Conservation (phyloP, 2,329 filamentous ascomycete species). For the Onygenales sp. region DNA sequence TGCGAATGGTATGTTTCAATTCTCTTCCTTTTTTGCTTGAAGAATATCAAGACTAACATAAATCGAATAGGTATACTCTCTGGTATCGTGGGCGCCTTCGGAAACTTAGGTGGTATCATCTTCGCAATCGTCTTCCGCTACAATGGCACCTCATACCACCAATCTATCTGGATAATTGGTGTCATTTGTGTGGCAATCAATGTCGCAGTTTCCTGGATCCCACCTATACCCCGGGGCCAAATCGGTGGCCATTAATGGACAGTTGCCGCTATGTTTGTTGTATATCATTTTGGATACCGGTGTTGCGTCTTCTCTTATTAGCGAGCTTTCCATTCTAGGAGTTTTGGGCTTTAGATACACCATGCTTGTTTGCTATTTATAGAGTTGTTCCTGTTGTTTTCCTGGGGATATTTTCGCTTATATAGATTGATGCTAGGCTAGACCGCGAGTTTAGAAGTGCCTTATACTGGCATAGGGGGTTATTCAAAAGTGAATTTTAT, state of each 20-base stretch:
- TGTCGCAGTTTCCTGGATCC: slow-evolving; percentile 55
- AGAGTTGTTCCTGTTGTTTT: too few relatives aligned
- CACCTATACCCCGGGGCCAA: slow-evolving; percentile 46
- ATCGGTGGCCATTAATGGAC: slow-evolving; percentile 28
- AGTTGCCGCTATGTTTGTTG: not conserved
- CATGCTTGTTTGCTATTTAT: too few relatives aligned
- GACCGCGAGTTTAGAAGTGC: too few relatives aligned
- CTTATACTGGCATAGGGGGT: too few relatives aligned
- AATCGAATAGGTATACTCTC: slow-evolving; percentile 48
- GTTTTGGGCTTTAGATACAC: too few relatives aligned
- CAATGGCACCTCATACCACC: slow-evolving; percentile 56
- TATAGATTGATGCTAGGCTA: too few relatives aligned
- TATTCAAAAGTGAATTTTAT: too few relatives aligned
- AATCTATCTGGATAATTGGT: slow-evolving; percentile 73
- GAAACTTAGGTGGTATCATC: slow-evolving; percentile 76
- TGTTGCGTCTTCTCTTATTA: too few relatives aligned
- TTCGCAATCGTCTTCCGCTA: slow-evolving; percentile 81
- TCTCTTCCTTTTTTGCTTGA: not conserved
- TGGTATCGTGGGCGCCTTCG: slow-evolving; percentile 67
- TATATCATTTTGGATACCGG: too few relatives aligned
- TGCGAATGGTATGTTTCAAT: slow-evolving; percentile 55
- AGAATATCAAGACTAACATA: not conserved
- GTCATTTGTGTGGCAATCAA: slow-evolving; percentile 63
- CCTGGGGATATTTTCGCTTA: too few relatives aligned
- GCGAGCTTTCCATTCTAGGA: too few relatives aligned